Conservation (phyloP, 2,329 filamentous ascomycete genomes). For the Diaporthe sp. region DNA sequence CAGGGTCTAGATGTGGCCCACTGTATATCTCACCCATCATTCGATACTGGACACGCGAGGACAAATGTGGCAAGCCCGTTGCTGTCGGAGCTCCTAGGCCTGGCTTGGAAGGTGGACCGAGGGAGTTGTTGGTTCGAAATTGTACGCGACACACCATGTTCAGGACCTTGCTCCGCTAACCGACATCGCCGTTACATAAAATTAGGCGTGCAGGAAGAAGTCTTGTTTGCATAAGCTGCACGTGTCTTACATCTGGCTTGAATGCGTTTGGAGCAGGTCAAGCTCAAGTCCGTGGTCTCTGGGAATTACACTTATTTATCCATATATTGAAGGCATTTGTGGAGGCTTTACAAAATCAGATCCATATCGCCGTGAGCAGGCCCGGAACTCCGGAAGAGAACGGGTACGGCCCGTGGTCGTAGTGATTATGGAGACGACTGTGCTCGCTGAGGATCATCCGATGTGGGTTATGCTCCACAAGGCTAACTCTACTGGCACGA, state of each 20-base stretch:
- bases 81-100: conserved; percentile 4
- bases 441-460: neutral
- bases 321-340: neutral
- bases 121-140: neutral
- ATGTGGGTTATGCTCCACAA: neutral
- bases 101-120: conserved; percentile 24
- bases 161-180: neutral
- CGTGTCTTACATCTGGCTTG: neutral
- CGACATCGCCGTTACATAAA: neutral
- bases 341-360: neutral
- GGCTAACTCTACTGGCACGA: conserved; percentile 13
- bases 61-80: conserved; percentile 6
- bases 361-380: neutral
- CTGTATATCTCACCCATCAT: neutral
- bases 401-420: conserved; percentile 8
- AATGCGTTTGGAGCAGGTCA: no score
- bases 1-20: neutral
- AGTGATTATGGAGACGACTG: neutral
- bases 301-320: neutral
- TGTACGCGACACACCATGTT: neutral
- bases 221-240: neutral
- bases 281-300: no score
- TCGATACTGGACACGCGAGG: neutral
- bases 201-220: neutral
- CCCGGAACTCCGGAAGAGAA: neutral